Conservation (phyloP, 345 rosid species). For the Bretschneidera sinensis region DNA sequence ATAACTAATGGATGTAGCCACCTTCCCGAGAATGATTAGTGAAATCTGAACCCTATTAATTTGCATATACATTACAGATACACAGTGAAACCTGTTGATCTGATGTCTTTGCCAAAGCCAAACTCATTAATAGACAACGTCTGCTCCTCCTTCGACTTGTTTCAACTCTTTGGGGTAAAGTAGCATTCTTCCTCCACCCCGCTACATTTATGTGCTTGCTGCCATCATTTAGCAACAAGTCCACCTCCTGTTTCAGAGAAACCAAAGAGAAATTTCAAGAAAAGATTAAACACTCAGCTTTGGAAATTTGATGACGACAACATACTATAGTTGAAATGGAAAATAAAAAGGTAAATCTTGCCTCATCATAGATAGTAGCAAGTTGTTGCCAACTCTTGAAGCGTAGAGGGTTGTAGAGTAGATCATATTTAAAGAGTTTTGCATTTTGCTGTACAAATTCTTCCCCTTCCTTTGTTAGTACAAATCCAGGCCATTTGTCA, state of each 20-base stretch:
- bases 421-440: slow-evolving; percentile 81
- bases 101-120: slow-evolving; percentile 83
- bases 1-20: slow-evolving; percentile 4
- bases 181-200: slow-evolving; percentile 85
- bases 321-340: not conserved
- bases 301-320: not conserved
- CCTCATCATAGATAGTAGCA: slow-evolving; percentile 94
- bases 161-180: slow-evolving; percentile 80
- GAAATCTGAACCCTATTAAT: not conserved
- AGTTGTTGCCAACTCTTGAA: slow-evolving; percentile 96
- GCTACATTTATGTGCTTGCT: slow-evolving; percentile 93
- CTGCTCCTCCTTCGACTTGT: slow-evolving; percentile 94
- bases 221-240: slow-evolving; percentile 95
- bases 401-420: slow-evolving; percentile 79
- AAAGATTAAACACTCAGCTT: slow-evolving; percentile 13
- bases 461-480: slow-evolving; percentile 95
- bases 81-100: slow-evolving; percentile 63
- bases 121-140: slow-evolving; percentile 87
- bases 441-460: slow-evolving; percentile 94
- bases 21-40: not conserved
- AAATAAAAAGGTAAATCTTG: slow-evolving; percentile 28
- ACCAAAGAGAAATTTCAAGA: slow-evolving; percentile 17
- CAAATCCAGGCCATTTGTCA: slow-evolving; percentile 98
- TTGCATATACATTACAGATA: slow-evolving; percentile 3
- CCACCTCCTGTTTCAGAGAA: slow-evolving; percentile 75